A percentile compares a stretch with the other conserved stretches of the same genome.
These are phyloP conservation scores for Scedosporium apiospermum DNA, from an alignment of 2,329 filamentous ascomycete species.

Conservation along the genomic window DNA sequence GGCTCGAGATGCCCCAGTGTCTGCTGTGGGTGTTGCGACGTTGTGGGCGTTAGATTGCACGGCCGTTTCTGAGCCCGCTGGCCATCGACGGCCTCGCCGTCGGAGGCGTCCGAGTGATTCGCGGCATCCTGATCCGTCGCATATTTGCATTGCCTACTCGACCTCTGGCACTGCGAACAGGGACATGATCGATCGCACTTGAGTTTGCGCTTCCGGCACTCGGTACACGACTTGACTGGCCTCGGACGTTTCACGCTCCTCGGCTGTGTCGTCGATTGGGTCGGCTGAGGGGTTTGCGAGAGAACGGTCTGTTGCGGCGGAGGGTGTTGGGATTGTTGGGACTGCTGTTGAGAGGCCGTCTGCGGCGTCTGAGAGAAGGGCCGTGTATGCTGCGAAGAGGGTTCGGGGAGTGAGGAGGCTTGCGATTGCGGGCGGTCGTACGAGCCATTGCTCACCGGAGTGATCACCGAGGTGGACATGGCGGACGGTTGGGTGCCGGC, in stretches of 20 bases:
- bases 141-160: slow-evolving; percentile 44
- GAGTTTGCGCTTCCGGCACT: slow-evolving; percentile 48
- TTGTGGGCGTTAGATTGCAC: slow-evolving; percentile 1
- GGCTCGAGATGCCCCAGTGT: not conserved
- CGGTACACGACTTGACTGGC: slow-evolving; percentile 46
- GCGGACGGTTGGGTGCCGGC: not conserved
- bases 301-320: not conserved
- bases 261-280: slow-evolving; percentile 15
- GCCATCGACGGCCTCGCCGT: slow-evolving; percentile 23
- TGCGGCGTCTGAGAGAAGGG: slow-evolving; percentile 1
- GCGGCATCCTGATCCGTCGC: slow-evolving; percentile 36
- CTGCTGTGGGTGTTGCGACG: not conserved
- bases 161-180: slow-evolving; percentile 49
- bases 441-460: slow-evolving; percentile 5
- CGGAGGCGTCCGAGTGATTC: slow-evolving; percentile 40
- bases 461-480: slow-evolving; percentile 3
- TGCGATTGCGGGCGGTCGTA: slow-evolving; percentile 5
- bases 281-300: not conserved
- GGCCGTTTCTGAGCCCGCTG: slow-evolving; percentile 29
- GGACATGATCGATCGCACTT: slow-evolving; percentile 46
- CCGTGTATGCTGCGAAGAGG: not conserved
- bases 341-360: not conserved
- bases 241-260: slow-evolving; percentile 43
- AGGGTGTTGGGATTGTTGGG: slow-evolving; percentile 5
- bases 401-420: not conserved